Evolutionary conservation across 176 grass and related monocot genomes (phyloP), one percentile per base, ranked within the genome.

Genomic region (Areca catechu): DNA sequence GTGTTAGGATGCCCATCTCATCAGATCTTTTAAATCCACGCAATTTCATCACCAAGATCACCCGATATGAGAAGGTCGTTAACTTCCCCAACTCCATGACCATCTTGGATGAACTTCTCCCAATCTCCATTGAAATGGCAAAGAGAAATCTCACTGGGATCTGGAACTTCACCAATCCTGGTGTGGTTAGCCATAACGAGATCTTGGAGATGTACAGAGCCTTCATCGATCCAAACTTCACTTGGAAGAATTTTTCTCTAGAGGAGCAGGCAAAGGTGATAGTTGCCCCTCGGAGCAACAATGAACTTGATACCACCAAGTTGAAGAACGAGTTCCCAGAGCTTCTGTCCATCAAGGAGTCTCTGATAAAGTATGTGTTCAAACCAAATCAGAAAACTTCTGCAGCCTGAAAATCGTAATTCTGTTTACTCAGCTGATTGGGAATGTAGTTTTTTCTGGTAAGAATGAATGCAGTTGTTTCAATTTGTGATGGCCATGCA

Each of bases 161-260:
- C 43, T 95, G 89, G 89, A 95, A 95, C 22, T 95, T 95, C 77
- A 85, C 89, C 16, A 95, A 88, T 48, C 89, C 89, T 48, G 84
- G 89, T n/a, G 89, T 71, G 30, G 84, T 95, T 24, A 95, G 89
- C 75, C 89, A 95, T 62, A 95, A 95, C 3, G 84, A 95, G 65
- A 88, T 88, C 70, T 43, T 95, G 49, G 80, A 88, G 77, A 84
- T 95, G 80, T 95, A 95, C 71, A 80, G 84, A 37, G 80, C 85
- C 22, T 85, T 88, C 72, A 85, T 95, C 0, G 80, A 95, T 23
- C 80, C 83, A 5, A 73, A 25, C 48, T 95, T 95, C 52, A 56
- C 80, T 0, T 95, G 84, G 89, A 95, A 88, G 65, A 95, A 95
- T 72, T 88, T 95, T 43, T 85, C 64, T 43, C 57, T 95, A 48